These are phyloP conservation scores for Pterocarpus santalinus DNA, from an alignment of 306 rosid genomes.

Conservation along the genomic window DNA sequence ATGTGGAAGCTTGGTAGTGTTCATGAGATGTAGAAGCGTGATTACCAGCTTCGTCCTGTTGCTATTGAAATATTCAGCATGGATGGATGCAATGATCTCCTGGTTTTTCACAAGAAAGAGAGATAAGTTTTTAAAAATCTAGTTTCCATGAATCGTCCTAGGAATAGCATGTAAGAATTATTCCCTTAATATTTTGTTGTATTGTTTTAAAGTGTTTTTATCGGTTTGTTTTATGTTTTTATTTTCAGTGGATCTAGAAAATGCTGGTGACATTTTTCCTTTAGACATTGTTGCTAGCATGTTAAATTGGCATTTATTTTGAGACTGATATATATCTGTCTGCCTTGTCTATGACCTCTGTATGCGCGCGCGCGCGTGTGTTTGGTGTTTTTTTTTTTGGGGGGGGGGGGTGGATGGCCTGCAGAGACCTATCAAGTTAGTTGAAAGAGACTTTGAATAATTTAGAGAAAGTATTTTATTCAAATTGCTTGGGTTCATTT, in stretches of 20 bases:
- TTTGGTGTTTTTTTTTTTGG: too few relatives aligned
- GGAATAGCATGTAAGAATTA: constrained; percentile 88
- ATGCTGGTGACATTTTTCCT: background rate
- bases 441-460: too few relatives aligned
- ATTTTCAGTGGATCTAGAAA: constrained; percentile 7
- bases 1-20: constrained; percentile 99
- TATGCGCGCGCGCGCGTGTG: background rate
- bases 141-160: constrained; percentile 93
- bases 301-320: background rate
- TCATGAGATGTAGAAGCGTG: constrained; percentile 99
- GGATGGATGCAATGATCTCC: constrained; percentile 99
- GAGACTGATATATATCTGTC: too few relatives aligned
- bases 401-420: too few relatives aligned
- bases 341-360: background rate
- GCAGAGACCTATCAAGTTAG: background rate
- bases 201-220: constrained; percentile 17
- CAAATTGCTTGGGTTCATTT: too few relatives aligned
- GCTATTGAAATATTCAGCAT: constrained; percentile 99
- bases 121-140: constrained; percentile 95
- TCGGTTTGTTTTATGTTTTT: constrained; percentile 16
- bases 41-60: constrained; percentile 99
- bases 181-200: constrained; percentile 36
- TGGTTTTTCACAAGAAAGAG: constrained; percentile 98
- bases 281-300: constrained; percentile 36
- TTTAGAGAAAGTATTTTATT: too few relatives aligned